These are phyloP conservation scores for Candida gorgasii DNA, from an alignment of 805 yeast genomes.

Conservation along the genomic window DNA sequence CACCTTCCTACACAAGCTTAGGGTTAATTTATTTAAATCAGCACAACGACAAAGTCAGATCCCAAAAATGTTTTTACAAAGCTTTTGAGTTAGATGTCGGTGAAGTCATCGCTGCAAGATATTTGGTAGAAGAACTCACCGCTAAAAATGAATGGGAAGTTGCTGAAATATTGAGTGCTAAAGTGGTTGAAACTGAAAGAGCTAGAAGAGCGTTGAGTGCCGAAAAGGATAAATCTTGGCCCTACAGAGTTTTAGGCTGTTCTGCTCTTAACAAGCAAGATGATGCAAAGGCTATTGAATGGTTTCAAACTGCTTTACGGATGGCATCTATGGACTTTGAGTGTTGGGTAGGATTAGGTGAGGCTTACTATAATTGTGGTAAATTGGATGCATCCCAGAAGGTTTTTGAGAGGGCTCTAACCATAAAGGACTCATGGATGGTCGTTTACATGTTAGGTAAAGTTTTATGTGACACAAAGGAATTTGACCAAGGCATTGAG, in stretches of 20 bases:
- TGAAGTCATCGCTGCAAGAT: constrained; percentile 72
- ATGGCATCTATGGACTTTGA: constrained; percentile 64
- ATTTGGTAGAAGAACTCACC: constrained; percentile 71
- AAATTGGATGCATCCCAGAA: constrained; percentile 82
- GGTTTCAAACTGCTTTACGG: constrained; percentile 85
- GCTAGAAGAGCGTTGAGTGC: constrained; percentile 49
- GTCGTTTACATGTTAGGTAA: constrained; percentile 68
- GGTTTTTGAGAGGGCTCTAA: constrained; percentile 70
- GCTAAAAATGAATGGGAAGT: constrained; percentile 75
- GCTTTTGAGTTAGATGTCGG: constrained; percentile 86
- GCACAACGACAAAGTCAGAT: constrained; percentile 61
- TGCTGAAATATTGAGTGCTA: constrained; percentile 70
- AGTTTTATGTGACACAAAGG: constrained; percentile 62
- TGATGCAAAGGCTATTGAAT: constrained; percentile 78
- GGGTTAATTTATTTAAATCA: constrained; percentile 70
- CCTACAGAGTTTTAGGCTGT: constrained; percentile 83
- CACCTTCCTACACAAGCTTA: constrained; percentile 79
- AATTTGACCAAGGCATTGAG: constrained; percentile 60
- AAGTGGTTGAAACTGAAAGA: constrained; percentile 64
- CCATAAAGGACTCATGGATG: constrained; percentile 57
- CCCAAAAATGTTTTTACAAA: constrained; percentile 82
- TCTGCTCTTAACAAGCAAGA: constrained; percentile 69
- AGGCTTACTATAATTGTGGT: constrained; percentile 84
- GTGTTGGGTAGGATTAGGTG: constrained; percentile 97
- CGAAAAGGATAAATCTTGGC: constrained; percentile 65